phyloP scores from a whole-genome alignment of 2,329 filamentous ascomycete species.

The Escovopsis sp. region DNA sequence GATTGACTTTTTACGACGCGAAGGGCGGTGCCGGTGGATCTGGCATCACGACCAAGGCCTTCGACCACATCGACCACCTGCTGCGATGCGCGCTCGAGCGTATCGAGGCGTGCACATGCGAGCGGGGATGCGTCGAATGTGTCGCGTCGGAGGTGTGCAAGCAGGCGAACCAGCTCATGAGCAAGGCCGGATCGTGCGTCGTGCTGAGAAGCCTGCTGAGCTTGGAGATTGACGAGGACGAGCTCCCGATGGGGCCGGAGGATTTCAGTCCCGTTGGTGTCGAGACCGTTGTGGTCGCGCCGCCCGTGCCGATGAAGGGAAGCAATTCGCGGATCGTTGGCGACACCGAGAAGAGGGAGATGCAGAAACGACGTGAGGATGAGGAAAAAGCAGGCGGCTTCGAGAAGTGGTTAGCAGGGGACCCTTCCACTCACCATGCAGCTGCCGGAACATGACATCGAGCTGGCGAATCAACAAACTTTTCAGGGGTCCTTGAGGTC shows the following conservation, averaged over 20 bases:
- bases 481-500: no score
- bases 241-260: conserved; percentile 75
- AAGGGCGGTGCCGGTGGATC: conserved; percentile 74
- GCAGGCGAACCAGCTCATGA: conserved; percentile 82
- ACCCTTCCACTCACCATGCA: no score
- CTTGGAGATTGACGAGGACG: conserved; percentile 64
- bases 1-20: conserved; percentile 87
- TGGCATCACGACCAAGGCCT: conserved; percentile 83
- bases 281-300: conserved; percentile 40
- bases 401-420: conserved; percentile 10
- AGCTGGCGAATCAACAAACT: no score
- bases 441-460: no score
- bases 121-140: conserved; percentile 77
- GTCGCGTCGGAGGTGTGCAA: conserved; percentile 74
- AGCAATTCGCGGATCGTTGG: conserved; percentile 1
- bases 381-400: conserved; percentile 11
- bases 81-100: conserved; percentile 61
- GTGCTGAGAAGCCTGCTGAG: conserved; percentile 64
- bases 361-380: neutral
- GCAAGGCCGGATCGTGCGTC: conserved; percentile 73
- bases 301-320: conserved; percentile 5
- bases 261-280: conserved; percentile 52
- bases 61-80: conserved; percentile 76
- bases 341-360: conserved; percentile 11
- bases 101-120: conserved; percentile 61